Percentiles rank a stretch among this genome's conserved stretches.
phyloP scores from a whole-genome alignment of 371 early-diverging fungal genomes.

The Phascolomyces articulosus region DNA sequence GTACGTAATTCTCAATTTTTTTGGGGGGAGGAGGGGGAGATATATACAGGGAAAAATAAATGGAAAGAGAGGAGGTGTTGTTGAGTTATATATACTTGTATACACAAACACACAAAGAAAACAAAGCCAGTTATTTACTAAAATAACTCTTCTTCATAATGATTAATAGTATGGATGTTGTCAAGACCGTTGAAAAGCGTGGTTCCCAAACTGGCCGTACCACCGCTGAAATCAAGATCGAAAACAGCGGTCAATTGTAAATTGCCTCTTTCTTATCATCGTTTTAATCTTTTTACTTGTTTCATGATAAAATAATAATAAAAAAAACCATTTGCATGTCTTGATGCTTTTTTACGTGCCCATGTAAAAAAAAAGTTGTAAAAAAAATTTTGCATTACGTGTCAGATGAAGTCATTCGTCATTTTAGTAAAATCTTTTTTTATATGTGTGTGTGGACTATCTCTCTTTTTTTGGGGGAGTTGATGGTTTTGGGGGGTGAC shows the following conservation, averaged over 20 bases:
- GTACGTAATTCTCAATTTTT: constrained; percentile 32
- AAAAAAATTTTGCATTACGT: too few species aligned
- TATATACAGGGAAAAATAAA: neutral
- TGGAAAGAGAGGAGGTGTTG: neutral
- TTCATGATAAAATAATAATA: neutral
- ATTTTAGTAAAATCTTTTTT: neutral
- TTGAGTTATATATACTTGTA: too few species aligned
- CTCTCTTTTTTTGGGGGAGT: neutral
- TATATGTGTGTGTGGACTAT: neutral
- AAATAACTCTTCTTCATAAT: neutral
- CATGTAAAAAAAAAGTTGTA: too few species aligned
- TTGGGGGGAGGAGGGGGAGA: neutral
- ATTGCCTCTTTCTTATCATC: neutral
- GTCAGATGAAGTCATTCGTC: neutral
- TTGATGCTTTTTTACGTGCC: too few species aligned
- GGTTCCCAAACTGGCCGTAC: constrained; percentile 68
- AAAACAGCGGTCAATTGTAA: constrained; percentile 71
- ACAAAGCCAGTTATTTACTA: too few species aligned
- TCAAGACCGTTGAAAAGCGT: constrained; percentile 72
- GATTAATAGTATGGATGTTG: constrained; percentile 60
- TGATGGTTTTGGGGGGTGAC: too few species aligned
- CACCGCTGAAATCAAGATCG: constrained; percentile 58
- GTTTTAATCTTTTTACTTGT: neutral
- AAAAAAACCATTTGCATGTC: neutral
- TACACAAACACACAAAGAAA: too few species aligned